Base-by-base conservation (phyloP, 202 grass and related monocot genomes). In the Schoenoplectus tabernaemontani region DNA sequence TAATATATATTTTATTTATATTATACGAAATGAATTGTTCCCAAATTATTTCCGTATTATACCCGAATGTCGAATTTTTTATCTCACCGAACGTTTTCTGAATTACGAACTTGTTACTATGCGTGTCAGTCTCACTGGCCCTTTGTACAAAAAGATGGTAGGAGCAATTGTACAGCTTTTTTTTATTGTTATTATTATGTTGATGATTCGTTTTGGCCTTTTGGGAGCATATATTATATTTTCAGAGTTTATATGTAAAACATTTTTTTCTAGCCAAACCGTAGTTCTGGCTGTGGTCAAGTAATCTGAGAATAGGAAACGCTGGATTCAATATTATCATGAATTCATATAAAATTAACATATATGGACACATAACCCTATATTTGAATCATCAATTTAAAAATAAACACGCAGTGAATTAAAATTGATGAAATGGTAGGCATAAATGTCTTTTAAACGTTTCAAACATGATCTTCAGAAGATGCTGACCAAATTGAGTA, bases 91-190 rank as follows among this genome's bases (percentile, higher is more conserved):
- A n/a, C n/a, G n/a, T n/a, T n/a, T n/a, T n/a, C n/a, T n/a, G n/a
- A n/a, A n/a, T n/a, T n/a, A n/a, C n/a, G n/a, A n/a, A n/a, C n/a
- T n/a, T n/a, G n/a, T n/a, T n/a, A n/a, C n/a, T n/a, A n/a, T n/a
- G n/a, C n/a, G n/a, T n/a, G n/a, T n/a, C n/a, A n/a, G n/a, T n/a
- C n/a, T n/a, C n/a, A n/a, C n/a, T n/a, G n/a, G n/a, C n/a, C n/a
- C n/a, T n/a, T n/a, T n/a, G n/a, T n/a, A n/a, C n/a, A n/a, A n/a
- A n/a, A n/a, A n/a, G n/a, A n/a, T n/a, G n/a, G 36, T 78, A 79
- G 77, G 77, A 79, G 22, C 77, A 80, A 80, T n/a, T 80, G 77
- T 80, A 80, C 41, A 50, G 38, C 3, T 68, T 12, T 50, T 80
- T 4, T 3, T 17, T 51, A 2, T 56, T 1, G 1, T 56, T 56